Conservation (phyloP, 768 basidiomycete genomes). For the Strobilomyces dryophilus region DNA sequence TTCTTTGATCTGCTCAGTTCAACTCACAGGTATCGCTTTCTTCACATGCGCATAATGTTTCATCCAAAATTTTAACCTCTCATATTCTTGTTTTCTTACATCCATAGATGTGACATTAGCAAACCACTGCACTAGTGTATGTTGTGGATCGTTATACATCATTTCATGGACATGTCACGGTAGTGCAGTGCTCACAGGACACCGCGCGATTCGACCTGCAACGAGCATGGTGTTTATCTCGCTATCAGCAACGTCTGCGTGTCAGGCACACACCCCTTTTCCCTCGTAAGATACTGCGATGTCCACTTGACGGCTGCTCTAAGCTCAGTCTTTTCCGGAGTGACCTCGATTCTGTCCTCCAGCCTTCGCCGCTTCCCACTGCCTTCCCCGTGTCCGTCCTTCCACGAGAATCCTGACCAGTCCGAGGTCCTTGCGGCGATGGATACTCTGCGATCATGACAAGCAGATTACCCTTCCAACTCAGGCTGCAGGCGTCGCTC, state of each 20-base stretch:
- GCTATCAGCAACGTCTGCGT: conserved; percentile 55
- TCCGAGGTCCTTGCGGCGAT: conserved; percentile 56
- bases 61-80: conserved; percentile 4
- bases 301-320: conserved; percentile 61
- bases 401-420: conserved; percentile 80
- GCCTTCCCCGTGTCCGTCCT: conserved; percentile 27
- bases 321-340: conserved; percentile 57
- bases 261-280: conserved; percentile 72
- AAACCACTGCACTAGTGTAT: conserved; percentile 15
- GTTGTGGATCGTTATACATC: conserved; percentile 8
- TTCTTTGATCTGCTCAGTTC: conserved; percentile 3
- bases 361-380: conserved; percentile 48
- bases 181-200: no score
- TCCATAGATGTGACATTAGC: conserved; percentile 25
- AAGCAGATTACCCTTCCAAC: conserved; percentile 55
- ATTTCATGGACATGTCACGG: no score
- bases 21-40: conserved; percentile 9
- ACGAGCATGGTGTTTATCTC: conserved; percentile 19
- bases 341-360: conserved; percentile 55
- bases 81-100: conserved; percentile 11
- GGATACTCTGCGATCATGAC: conserved; percentile 75
- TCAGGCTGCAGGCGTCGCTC: conserved; percentile 76
- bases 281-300: conserved; percentile 69
- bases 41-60: conserved; percentile 9
- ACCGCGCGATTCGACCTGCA: not conserved